Evolutionary conservation across 2,329 filamentous ascomycete genomes (phyloP).

Genomic region (Penicillium nordicum): DNA sequence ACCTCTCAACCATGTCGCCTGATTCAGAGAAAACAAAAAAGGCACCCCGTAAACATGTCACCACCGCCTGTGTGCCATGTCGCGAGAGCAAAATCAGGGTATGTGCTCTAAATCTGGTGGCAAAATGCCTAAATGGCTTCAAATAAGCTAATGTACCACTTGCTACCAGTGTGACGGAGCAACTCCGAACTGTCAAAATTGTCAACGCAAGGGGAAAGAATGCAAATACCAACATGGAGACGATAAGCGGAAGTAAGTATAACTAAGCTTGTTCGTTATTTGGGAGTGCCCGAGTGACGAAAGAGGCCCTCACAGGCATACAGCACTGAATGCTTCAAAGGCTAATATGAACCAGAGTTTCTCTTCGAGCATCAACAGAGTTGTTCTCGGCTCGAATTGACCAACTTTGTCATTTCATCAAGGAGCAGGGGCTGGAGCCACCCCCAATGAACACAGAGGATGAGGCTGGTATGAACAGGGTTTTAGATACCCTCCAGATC

Average conservation of each 20-base stretch:
- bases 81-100: constrained; percentile 47
- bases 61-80: constrained; percentile 45
- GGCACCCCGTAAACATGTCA: constrained; percentile 42
- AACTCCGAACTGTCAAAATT: constrained; percentile 39
- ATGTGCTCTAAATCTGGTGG: constrained; percentile 8
- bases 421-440: constrained; percentile 39
- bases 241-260: constrained; percentile 41
- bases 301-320: neutral
- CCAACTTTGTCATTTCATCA: constrained; percentile 42
- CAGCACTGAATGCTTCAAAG: constrained; percentile 1
- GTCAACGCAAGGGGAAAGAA: constrained; percentile 37
- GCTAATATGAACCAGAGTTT: constrained; percentile 27
- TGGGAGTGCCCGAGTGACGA: neutral
- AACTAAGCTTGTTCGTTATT: neutral
- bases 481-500: constrained; percentile 38
- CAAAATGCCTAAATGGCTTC: neutral
- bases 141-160: constrained; percentile 6
- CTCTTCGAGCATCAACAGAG: constrained; percentile 36
- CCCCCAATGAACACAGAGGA: constrained; percentile 41
- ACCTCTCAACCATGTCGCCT: constrained; percentile 22
- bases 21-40: constrained; percentile 29
- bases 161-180: constrained; percentile 36
- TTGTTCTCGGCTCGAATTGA: constrained; percentile 39
- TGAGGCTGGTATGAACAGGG: constrained; percentile 37
- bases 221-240: constrained; percentile 42